Conservation (phyloP, 2,329 filamentous ascomycete genomes). For the Aspergillus ustus region DNA sequence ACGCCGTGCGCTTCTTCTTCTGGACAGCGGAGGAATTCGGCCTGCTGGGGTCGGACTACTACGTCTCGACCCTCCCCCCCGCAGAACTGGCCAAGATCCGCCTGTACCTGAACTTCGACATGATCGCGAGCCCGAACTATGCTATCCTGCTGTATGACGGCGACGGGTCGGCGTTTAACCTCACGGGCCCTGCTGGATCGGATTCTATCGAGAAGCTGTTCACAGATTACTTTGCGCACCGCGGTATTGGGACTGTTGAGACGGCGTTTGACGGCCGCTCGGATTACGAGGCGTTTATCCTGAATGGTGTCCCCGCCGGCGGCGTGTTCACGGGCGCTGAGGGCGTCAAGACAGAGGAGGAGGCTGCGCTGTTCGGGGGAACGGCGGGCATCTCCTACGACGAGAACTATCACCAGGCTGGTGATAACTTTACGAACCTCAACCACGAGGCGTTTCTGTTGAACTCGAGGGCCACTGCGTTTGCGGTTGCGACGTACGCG, state of each 20-base stretch:
- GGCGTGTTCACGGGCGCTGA: slow-evolving; percentile 80
- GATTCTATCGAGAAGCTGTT: slow-evolving; percentile 71
- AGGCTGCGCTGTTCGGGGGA: slow-evolving; percentile 70
- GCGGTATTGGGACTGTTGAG: slow-evolving; percentile 69
- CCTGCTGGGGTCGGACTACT: slow-evolving; percentile 64
- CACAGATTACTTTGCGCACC: slow-evolving; percentile 65
- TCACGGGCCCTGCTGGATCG: slow-evolving; percentile 64
- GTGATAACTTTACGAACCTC: slow-evolving; percentile 59
- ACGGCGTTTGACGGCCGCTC: slow-evolving; percentile 78
- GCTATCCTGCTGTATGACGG: slow-evolving; percentile 59
- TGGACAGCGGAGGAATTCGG: slow-evolving; percentile 70
- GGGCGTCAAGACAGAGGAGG: slow-evolving; percentile 71
- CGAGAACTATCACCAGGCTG: slow-evolving; percentile 59
- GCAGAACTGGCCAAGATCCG: slow-evolving; percentile 62
- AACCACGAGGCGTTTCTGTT: slow-evolving; percentile 41
- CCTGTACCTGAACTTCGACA: slow-evolving; percentile 73
- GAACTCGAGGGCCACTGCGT: slow-evolving; percentile 32
- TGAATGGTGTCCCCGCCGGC: slow-evolving; percentile 72
- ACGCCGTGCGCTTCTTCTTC: slow-evolving; percentile 69
- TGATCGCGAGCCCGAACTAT: slow-evolving; percentile 67
- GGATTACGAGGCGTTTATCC: slow-evolving; percentile 79
- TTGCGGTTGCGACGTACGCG: slow-evolving; percentile 35
- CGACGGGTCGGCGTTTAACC: slow-evolving; percentile 54
- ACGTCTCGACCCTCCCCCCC: slow-evolving; percentile 55
- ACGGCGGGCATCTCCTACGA: slow-evolving; percentile 62